Evolutionary conservation across 257 asterid species (phyloP), one percentile per base, ranked within the genome.

Genomic region (Oldenlandia corymbosa): DNA sequence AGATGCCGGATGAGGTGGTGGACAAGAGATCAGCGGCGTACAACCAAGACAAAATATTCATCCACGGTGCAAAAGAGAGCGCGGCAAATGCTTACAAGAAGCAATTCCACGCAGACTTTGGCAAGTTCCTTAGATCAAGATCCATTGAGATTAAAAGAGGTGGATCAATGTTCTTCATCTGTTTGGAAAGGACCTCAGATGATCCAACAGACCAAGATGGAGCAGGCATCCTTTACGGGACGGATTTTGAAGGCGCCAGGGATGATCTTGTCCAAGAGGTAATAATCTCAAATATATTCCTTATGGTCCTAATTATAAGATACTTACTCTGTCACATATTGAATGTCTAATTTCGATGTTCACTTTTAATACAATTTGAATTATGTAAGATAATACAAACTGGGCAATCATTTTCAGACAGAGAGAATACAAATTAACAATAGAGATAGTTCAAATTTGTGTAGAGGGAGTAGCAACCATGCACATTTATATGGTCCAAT

Each of bases 171-270:
- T 93, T 93, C 87, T 75, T 93, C 75, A 92, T 78, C 31, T 87
- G 96, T 71, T 70, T 93, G 60, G 99, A 97, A 0, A 84, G 97
- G 73, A 85, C 95, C 28, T 83, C 86, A 31, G 41, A 71, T 20
- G 92, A 93, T 67, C 94, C 99, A 31, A 73, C 94, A 9, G 95
- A 90, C 71, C 99, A 93, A 75, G 95, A 96, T 32, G 99, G 97
- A 59, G 95, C 99, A 5, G 99, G 99, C 0, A 76, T 87, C 49
- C 96, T 93, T 66, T 93, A 90, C 60, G 96, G 99, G 36, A 78
- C 97, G 48, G 95, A 93, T 75, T 90, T 84, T 75, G 89, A 93
- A 65, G 99, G 90, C 76, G 97, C 99, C 26, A 90, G 99, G 99
- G 83, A 93, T 64, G 99, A 93, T 73, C 97, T 93, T 57, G 96